Base-by-base conservation (phyloP, 2,329 filamentous ascomycete species). In the Claviceps purpurea region DNA sequence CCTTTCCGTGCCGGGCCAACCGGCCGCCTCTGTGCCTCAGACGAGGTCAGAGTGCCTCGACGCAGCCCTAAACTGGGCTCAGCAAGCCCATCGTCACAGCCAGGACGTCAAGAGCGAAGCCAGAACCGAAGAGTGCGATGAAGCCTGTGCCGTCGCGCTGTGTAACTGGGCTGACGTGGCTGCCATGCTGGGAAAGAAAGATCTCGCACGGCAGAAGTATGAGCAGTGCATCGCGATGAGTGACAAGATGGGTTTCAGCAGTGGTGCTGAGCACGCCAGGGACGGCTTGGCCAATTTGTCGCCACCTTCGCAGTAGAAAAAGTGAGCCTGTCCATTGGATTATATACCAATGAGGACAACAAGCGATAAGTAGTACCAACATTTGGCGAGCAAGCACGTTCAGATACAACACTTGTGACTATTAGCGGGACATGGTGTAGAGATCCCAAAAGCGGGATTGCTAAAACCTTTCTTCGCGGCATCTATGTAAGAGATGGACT, bases 91-190 rank as follows among this genome's bases (percentile, higher is more conserved):
- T 38, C 73, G 75, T 22, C 78, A 89, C 52, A 81, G 84, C 1
- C 73, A 73, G 7, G 76, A 79, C 30, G 83, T 94, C 43, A 68
- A 75, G 52, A 78, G 82, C 4, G 79, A 85, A 0, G 71, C 80
- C 3, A 75, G 87, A 42, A 87, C 81, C 2, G 75, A 83, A 49
- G 88, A 95, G 62, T 96, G 91, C 62, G 89, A 95, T 64, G 68
- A 85, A 52, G 87, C 85, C 1, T 96, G 90, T 62, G 85, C 85
- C 2, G 85, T 85, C 5, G 86, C 90, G 7, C 81, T 87, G n/a
- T 86, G 88, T 66, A 95, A 94, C 63, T 77, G 95, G 50, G 91
- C 83, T 24, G 87, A 94, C 60, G 84, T 96, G 58, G 84, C 87
- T 0, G 81, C 86, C 57, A 83, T 93, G 77, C 69, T 82, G 54